These are phyloP conservation scores for Pilasporangium apinafurcum DNA, from an alignment of 352 stramenopile genomes.

Conservation along the genomic window DNA sequence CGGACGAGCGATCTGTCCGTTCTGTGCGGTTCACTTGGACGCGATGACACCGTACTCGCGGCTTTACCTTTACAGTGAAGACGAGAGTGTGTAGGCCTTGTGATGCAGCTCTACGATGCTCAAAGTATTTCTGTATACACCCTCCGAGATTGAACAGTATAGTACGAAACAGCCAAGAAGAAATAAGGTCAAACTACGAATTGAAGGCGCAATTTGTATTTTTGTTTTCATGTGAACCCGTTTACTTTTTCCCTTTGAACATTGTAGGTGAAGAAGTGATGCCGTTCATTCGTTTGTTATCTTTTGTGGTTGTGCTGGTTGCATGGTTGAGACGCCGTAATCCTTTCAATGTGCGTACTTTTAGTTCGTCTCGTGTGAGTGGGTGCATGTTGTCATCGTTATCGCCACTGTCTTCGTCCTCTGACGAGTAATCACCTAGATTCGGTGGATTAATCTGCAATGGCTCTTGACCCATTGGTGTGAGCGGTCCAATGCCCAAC, in stretches of 20 bases:
- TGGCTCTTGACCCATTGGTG: constrained; percentile 86
- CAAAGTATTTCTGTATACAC: too few species aligned
- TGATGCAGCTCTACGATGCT: too few species aligned
- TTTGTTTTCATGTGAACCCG: too few species aligned
- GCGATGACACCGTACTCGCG: constrained; percentile 50
- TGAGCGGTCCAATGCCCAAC: constrained; percentile 74
- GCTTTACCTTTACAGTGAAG: constrained; percentile 75
- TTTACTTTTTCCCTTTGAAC: constrained; percentile 9
- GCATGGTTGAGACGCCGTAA: constrained; percentile 58
- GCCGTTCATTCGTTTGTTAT: constrained; percentile 18
- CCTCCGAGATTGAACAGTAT: too few species aligned
- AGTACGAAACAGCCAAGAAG: too few species aligned
- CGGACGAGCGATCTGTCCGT: constrained; percentile 70
- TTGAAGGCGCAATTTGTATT: too few species aligned
- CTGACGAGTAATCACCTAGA: constrained; percentile 93
- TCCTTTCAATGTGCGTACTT: constrained; percentile 86
- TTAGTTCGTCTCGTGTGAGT: constrained; percentile 89
- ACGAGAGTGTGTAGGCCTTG: too few species aligned
- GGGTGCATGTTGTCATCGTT: constrained; percentile 85
- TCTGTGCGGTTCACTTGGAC: constrained; percentile 72
- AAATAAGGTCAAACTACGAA: too few species aligned
- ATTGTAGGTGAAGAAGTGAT: neutral
- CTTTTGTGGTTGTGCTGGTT: constrained; percentile 12
- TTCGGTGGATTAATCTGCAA: constrained; percentile 93
- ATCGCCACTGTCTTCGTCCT: constrained; percentile 84